A percentile compares a stretch with the other conserved stretches of the same genome.
Evolutionary conservation across 345 rosid species (phyloP).

Genomic region (Brassica nigra): DNA sequence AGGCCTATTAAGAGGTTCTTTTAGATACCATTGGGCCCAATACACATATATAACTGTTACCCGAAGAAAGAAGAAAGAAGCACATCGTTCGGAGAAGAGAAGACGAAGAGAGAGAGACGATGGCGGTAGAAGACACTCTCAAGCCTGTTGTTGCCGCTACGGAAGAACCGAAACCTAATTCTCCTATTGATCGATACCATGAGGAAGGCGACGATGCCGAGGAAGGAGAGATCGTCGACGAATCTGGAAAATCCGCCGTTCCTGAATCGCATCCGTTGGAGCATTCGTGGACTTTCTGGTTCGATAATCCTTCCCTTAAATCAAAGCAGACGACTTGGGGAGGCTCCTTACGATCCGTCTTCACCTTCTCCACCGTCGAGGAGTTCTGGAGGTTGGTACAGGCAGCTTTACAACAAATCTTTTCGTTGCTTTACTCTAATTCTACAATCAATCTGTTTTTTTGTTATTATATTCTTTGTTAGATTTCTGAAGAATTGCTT

Average conservation of each 20-base stretch:
- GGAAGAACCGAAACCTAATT: constrained; percentile 44
- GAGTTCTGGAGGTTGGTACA: constrained; percentile 75
- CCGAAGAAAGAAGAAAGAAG: too few relatives aligned
- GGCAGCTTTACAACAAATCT: background rate
- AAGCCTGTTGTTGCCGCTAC: constrained; percentile 22
- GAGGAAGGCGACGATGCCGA: constrained; percentile 53
- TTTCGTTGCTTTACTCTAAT: background rate
- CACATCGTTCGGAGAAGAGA: background rate
- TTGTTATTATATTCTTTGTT: background rate
- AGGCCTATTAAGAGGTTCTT: too few relatives aligned
- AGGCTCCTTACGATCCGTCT: constrained; percentile 68
- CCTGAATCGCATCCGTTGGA: constrained; percentile 64
- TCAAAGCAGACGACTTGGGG: constrained; percentile 68
- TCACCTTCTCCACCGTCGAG: constrained; percentile 70
- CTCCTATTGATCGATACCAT: constrained; percentile 36
- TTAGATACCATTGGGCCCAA: too few relatives aligned
- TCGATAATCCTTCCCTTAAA: constrained; percentile 63
- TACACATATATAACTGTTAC: too few relatives aligned
- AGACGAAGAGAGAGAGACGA: constrained; percentile 7
- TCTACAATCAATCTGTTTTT: constrained; percentile 3
- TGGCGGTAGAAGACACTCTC: constrained; percentile 47
- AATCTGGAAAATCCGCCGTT: constrained; percentile 39
- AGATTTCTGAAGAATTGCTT: background rate
- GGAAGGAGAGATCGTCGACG: constrained; percentile 60
- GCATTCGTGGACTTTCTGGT: constrained; percentile 93